Evolutionary conservation across 257 asterid genomes (phyloP).

Genomic region (Primulina eburnea): DNA sequence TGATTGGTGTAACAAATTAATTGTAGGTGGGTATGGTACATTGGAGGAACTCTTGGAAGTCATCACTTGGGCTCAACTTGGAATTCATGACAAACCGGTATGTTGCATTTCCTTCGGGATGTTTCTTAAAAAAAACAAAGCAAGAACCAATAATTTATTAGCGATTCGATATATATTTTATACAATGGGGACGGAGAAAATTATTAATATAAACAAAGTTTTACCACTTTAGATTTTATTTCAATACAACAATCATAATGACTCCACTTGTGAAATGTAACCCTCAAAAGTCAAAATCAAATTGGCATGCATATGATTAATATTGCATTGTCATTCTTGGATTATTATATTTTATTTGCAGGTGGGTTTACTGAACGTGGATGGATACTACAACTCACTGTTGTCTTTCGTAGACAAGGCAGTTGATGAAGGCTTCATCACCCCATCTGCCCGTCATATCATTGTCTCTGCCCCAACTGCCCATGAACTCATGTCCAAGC

Average conservation of each 20-base stretch:
- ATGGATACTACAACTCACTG: conserved; percentile 88
- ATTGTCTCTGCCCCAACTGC: conserved; percentile 92
- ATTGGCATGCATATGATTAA: no score
- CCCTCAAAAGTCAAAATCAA: no score
- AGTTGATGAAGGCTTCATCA: conserved; percentile 84
- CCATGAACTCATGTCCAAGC: conserved; percentile 83
- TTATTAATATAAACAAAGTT: no score
- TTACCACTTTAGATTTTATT: no score
- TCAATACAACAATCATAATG: no score
- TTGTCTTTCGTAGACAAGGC: conserved; percentile 90
- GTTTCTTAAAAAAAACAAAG: not conserved
- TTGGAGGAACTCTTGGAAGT: conserved; percentile 88
- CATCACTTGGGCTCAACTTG: conserved; percentile 97
- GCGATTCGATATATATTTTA: no score
- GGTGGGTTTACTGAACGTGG: conserved; percentile 93
- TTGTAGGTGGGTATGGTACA: conserved; percentile 93
- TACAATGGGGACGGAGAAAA: no score
- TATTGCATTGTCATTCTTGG: no score
- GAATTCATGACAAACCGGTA: conserved; percentile 95
- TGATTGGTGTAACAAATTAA: no score
- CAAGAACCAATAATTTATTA: no score
- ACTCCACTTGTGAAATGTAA: no score
- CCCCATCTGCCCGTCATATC: conserved; percentile 91
- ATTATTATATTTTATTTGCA: conserved; percentile 22
- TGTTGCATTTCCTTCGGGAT: not conserved